Evolutionary conservation across 2,329 filamentous ascomycete genomes (phyloP), one percentile per base, ranked within the genome.

Genomic region (Colletotrichum noveboracense): DNA sequence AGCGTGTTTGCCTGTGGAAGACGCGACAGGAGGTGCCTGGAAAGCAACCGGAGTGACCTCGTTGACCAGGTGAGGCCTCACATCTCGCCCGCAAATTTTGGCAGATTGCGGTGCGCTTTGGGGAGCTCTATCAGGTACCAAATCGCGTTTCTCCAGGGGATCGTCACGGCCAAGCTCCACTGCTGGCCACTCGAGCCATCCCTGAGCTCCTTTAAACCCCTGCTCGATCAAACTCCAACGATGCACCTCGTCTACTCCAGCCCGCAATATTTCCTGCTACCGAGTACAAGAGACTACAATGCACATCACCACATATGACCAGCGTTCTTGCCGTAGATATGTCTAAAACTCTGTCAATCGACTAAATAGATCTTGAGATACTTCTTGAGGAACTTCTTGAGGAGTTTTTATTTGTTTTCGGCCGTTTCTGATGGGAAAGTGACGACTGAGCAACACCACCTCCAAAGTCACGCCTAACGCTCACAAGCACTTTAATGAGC

Each of bases 191-290:
- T 77, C 73, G 66, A 78, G 67, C 76, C 34, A 60, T 79, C 77
- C 66, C 24, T 34, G 66, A 67, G 66, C 58, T 48, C 66, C 66
- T 62, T 56, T 38, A 70, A 30, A 76, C 56, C 74, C 74, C 66
- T 76, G 74, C 52, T 55, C n/a, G 61, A n/a, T 18, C 28, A 43
- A 66, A 32, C 61, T 62, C 74, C 34, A 52, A 55, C 65, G 68
- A 75, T 71, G 67, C 80, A 78, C 77, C 66, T 72, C 66, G 36
- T 68, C 74, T 79, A 80, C 83, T 84, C 83, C 76, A 77, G 58
- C 52, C 28, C 75, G 66, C 78, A 83, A 80, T 84, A 82, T 81
- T 70, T 79, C 76, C 12, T 80, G 83, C 81, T 85, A 84, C 69
- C 36, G 60, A 16, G 7, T 24, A 62, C 13, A 73, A 55, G 34